Percentiles rank a stretch among this genome's conserved stretches.
phyloP scores from a whole-genome alignment of 306 rosid genomes.

The Quercus rubra region DNA sequence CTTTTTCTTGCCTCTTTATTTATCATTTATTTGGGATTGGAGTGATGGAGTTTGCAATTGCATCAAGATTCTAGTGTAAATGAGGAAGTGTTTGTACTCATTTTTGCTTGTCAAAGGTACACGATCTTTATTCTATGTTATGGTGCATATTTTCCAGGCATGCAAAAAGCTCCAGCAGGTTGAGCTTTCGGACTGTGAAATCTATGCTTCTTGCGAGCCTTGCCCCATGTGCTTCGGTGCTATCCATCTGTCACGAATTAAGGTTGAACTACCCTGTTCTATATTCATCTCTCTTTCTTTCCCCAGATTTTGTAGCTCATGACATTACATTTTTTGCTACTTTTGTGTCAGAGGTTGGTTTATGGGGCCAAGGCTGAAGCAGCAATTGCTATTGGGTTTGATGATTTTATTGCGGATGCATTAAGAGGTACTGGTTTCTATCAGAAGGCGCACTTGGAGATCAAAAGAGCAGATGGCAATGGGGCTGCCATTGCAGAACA shows the following conservation, averaged over 20 bases:
- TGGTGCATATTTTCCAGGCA: conserved; percentile 46
- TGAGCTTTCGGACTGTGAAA: conserved; percentile 87
- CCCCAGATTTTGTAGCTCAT: background rate
- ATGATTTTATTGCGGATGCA: conserved; percentile 92
- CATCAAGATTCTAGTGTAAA: background rate
- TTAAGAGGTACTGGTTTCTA: conserved; percentile 83
- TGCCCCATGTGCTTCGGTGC: conserved; percentile 99
- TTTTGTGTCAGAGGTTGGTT: conserved; percentile 65
- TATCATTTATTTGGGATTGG: background rate
- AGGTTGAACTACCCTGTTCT: conserved; percentile 44
- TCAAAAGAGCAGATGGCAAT: conserved; percentile 89
- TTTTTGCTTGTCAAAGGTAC: background rate
- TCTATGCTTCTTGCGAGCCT: conserved; percentile 95
- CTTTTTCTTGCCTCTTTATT: background rate
- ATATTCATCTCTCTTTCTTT: background rate
- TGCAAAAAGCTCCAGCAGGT: conserved; percentile 82
- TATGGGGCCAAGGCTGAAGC: conserved; percentile 98
- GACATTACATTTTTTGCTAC: background rate
- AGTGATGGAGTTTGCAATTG: background rate
- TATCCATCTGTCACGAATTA: conserved; percentile 88
- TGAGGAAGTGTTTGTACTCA: background rate
- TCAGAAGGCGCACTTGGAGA: conserved; percentile 85
- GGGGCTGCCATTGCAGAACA: conserved; percentile 83
- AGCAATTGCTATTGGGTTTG: conserved; percentile 91
- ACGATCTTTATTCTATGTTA: background rate